Base-by-base conservation (phyloP, 192 early-diverging fungal genomes). In the Coemansia sp. region DNA sequence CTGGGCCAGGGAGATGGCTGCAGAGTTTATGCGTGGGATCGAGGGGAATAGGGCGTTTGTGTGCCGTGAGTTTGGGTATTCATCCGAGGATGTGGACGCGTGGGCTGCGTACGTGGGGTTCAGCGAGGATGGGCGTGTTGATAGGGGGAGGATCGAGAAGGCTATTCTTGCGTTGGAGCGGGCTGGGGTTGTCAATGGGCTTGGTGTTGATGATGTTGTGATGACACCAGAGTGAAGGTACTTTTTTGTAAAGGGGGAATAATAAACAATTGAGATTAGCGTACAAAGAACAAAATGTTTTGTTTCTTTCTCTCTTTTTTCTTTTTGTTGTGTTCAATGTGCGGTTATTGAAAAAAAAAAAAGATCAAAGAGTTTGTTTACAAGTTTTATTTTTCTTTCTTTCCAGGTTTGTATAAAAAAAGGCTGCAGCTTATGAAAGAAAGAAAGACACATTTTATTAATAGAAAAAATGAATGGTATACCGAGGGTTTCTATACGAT, bases 81-180 rank as follows among this genome's bases (percentile, higher is more conserved):
- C 42, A 18, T 12, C 9, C 24, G 57, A 56, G 0, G 77, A 80
- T 22, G 71, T 58, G 1, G 14, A 27, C 9, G 32, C 46, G 30
- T 80, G 77, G 77, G 29, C 45, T 6, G 71, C n/a, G 29, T 70
- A 70, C 45, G 75, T 78, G 11, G n/a, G 28, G 33, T 78, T 58
- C 43, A 68, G 51, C 33, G 28, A 46, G 30, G 44, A 48, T 18
- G 62, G 62, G 6, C 6, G 21, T 2, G 75, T 78, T 18, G 75
- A 78, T 24, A 43, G 59, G 6, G 28, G 9, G 7, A 51, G 48
- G 11, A 32, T 69, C 10, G 38, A n/a, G 14, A 55, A 48, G 25
- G 75, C 64, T 4, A 30, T 68, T 8, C 31, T 25, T 10, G 61
- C 69, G 3, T 53, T 78, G 27, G 21, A 48, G 16, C 52, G 51